Conservation (phyloP, 1,284 basidiomycete species). For the Schizophyllum amplum region DNA sequence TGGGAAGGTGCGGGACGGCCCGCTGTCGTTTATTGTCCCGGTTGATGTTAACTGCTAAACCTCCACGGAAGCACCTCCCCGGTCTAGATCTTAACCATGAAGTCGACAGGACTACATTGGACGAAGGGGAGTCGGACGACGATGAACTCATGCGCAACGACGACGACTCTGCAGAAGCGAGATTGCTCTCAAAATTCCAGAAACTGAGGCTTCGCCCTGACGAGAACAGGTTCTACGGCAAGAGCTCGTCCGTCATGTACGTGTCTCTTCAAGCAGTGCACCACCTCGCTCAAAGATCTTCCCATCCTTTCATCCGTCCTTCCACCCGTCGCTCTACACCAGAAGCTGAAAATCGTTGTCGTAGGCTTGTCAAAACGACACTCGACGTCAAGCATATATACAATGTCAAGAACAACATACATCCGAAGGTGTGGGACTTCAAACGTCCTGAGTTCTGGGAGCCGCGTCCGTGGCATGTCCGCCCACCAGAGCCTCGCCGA, state of each 20-base stretch:
- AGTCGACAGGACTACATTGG: slow-evolving; percentile 10
- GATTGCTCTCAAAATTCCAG: slow-evolving; percentile 18
- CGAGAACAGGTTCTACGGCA: slow-evolving; percentile 57
- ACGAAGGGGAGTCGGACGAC: not conserved
- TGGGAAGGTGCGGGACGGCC: not conserved
- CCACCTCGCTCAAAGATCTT: not conserved
- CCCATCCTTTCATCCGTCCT: slow-evolving; percentile 1
- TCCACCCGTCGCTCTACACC: slow-evolving; percentile 7
- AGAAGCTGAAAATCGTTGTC: slow-evolving; percentile 3
- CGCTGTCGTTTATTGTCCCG: not conserved
- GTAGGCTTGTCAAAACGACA: slow-evolving; percentile 14
- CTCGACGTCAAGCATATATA: slow-evolving; percentile 6
- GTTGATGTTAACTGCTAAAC: slow-evolving; percentile 18
- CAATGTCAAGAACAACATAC: slow-evolving; percentile 1
- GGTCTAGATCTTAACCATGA: not conserved
- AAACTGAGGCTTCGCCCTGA: slow-evolving; percentile 24
- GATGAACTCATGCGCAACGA: not conserved
- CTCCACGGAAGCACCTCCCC: not conserved
- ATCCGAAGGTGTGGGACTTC: not conserved
- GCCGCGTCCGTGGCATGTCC: not conserved
- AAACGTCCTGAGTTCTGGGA: not conserved
- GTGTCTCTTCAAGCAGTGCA: slow-evolving; percentile 21
- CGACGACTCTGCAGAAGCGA: not conserved
- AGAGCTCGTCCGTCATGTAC: slow-evolving; percentile 61
- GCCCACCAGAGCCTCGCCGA: not conserved